Evolutionary conservation across 768 basidiomycete species (phyloP).

Genomic region (Kwoniella europaea): DNA sequence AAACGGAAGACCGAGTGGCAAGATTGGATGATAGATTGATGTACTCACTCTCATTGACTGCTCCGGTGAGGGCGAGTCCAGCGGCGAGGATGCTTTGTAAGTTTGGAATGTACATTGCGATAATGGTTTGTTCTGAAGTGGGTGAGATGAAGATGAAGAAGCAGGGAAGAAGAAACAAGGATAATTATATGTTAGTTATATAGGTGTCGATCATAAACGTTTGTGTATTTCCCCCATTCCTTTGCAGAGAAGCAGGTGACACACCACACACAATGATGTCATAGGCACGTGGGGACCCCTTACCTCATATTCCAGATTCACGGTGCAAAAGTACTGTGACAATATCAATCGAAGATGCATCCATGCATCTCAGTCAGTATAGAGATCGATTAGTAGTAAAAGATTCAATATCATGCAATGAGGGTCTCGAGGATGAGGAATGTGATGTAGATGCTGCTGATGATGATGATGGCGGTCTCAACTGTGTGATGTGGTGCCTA

Average conservation of each 20-base stretch:
- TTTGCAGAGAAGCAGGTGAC: conserved; percentile 1
- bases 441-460: too few species aligned
- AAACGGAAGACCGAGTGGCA: conserved; percentile 10
- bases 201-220: neutral
- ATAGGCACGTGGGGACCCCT: neutral
- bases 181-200: neutral
- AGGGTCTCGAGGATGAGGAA: too few species aligned
- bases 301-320: neutral
- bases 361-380: too few species aligned
- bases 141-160: neutral
- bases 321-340: too few species aligned
- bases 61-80: conserved; percentile 45
- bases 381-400: too few species aligned
- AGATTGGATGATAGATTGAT: neutral
- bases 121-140: neutral
- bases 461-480: too few species aligned
- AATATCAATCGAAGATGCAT: too few species aligned
- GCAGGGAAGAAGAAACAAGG: neutral
- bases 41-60: conserved; percentile 42
- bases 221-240: neutral
- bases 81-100: conserved; percentile 44
- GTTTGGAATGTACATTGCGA: conserved; percentile 53
- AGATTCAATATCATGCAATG: too few species aligned
- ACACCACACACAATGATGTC: neutral
- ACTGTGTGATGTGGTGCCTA: too few species aligned